Base-by-base conservation (phyloP, 768 basidiomycete genomes). In the Clitopilus passeckerianus region DNA sequence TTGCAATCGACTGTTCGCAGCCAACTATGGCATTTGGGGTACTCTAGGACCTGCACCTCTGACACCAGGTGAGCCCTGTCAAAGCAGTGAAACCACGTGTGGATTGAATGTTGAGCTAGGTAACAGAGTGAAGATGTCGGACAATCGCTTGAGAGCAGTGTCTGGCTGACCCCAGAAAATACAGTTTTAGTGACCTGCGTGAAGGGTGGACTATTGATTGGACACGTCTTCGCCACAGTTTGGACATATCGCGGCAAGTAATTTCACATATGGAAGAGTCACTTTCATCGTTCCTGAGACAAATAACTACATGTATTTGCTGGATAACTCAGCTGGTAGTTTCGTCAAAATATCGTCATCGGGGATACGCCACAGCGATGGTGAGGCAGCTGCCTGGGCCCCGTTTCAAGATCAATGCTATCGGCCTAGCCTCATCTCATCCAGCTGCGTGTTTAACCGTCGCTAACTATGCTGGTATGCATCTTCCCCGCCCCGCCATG, bases 21-120 rank as follows among this genome's bases (percentile, higher is more conserved):
- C 18, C 30, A 56, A 56, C 55, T 56, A 56, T 56, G 55, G 55
- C n/a, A 56, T 30, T 20, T 56, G 55, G 55, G 55, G 55, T 2
- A 2, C 34, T 5, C 30, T 33, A 16, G 55, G 15, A 20, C 34
- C 55, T 16, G 24, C 55, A 22, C 55, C 37, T 15, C 10, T 41
- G 37, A 41, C 12, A 12, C 14, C 37, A 7, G 34, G 34, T 35
- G 37, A 41, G 37, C 10, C n/a, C 37, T n/a, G 12, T n/a, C n/a
- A n/a, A n/a, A n/a, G n/a, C n/a, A n/a, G n/a, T n/a, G n/a, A n/a
- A 14, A 2, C 10, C 10, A 14, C n/a, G 10, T 15, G 37, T 41
- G 5, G 5, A 5, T 41, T 9, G 3, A 9, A 41, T 5, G 5
- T 5, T 41, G 12, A 9, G 37, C 12, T 37, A 56, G 55, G 55